These are phyloP conservation scores for Helotiales sp. DNA, from an alignment of 2,329 filamentous ascomycete species.

Conservation along the genomic window DNA sequence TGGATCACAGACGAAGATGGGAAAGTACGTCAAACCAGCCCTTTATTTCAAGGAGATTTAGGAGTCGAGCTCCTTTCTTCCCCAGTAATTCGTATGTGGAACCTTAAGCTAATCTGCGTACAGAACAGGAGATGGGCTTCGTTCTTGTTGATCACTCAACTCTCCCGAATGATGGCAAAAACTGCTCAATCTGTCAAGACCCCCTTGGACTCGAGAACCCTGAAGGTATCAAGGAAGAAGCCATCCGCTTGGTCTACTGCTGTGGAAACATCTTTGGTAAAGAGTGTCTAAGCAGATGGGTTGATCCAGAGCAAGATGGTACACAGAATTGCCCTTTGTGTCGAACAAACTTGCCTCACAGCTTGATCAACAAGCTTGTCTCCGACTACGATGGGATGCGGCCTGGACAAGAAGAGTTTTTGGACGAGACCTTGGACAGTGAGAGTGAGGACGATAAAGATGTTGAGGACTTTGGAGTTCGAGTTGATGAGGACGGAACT, in stretches of 20 bases:
- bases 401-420: no score
- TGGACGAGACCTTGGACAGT: no score
- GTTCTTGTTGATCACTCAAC: constrained; percentile 1
- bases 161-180: constrained; percentile 10
- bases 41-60: no score
- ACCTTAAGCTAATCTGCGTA: no score
- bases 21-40: no score
- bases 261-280: constrained; percentile 25
- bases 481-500: background rate
- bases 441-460: background rate
- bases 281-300: constrained; percentile 23
- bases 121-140: constrained; percentile 13
- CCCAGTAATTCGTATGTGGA: no score
- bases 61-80: no score
- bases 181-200: constrained; percentile 26
- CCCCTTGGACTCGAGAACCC: constrained; percentile 10
- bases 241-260: constrained; percentile 24
- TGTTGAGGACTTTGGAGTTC: background rate
- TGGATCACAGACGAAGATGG: constrained; percentile 6
- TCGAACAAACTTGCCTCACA: background rate
- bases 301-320: background rate
- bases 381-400: background rate
- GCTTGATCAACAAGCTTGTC: background rate
- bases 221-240: constrained; percentile 13
- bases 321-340: background rate